These are phyloP conservation scores for Trematosphaeria pertusa DNA, from an alignment of 2,329 filamentous ascomycete genomes.

Conservation along the genomic window DNA sequence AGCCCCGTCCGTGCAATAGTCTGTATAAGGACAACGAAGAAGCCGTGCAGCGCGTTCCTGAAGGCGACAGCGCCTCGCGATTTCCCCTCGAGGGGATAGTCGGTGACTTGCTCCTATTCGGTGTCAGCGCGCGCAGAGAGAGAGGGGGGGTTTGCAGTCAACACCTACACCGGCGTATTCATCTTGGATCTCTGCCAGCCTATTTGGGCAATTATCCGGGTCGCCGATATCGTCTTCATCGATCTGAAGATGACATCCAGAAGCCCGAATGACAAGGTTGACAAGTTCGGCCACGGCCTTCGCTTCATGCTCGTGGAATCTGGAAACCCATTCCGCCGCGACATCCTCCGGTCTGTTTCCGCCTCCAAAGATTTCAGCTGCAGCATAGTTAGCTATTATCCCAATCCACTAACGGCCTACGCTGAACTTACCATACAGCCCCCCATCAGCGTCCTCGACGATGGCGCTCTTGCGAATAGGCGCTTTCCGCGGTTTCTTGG, in stretches of 20 bases:
- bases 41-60: slow-evolving; percentile 76
- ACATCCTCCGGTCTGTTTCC: slow-evolving; percentile 62
- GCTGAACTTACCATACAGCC: slow-evolving; percentile 60
- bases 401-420: slow-evolving; percentile 1
- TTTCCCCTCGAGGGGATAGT: slow-evolving; percentile 90
- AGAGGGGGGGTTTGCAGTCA: too few species aligned
- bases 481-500: slow-evolving; percentile 55
- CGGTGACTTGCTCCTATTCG: slow-evolving; percentile 73
- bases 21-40: slow-evolving; percentile 78
- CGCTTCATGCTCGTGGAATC: slow-evolving; percentile 63
- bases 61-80: slow-evolving; percentile 79
- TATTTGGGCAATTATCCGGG: slow-evolving; percentile 81
- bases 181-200: slow-evolving; percentile 83
- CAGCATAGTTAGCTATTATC: slow-evolving; percentile 28
- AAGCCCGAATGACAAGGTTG: slow-evolving; percentile 69
- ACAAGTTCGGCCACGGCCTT: slow-evolving; percentile 64
- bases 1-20: slow-evolving; percentile 82
- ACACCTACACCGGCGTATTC: slow-evolving; percentile 77
- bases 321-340: slow-evolving; percentile 63
- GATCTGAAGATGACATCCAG: slow-evolving; percentile 82
- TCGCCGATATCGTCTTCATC: slow-evolving; percentile 86
- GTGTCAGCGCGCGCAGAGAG: slow-evolving; percentile 18
- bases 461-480: slow-evolving; percentile 60
- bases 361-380: slow-evolving; percentile 67
- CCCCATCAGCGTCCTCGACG: slow-evolving; percentile 60